Evolutionary conservation across 192 early-diverging fungal genomes (phyloP).

Genomic region (Coemansia sp.): DNA sequence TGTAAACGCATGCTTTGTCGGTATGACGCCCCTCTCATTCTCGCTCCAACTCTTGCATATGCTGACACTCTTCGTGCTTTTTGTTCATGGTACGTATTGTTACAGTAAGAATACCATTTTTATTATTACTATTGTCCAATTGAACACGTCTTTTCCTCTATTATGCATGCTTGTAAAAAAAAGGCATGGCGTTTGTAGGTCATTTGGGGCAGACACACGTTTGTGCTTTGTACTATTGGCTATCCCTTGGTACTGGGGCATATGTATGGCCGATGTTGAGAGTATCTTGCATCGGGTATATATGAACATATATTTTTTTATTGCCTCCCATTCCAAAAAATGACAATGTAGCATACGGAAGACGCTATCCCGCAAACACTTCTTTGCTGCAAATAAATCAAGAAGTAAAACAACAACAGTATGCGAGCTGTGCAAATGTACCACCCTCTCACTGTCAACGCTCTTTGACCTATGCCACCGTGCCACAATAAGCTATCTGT

Average conservation of each 20-base stretch:
- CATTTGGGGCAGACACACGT: not conserved
- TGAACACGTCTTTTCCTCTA: not conserved
- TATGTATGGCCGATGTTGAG: conserved; percentile 1
- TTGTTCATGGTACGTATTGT: conserved; percentile 8
- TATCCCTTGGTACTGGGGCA: not conserved
- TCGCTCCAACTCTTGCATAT: conserved; percentile 13
- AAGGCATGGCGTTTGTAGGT: not conserved
- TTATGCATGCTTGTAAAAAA: not conserved
- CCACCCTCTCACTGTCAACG: not conserved
- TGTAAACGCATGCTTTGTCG: conserved; percentile 11
- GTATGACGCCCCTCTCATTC: conserved; percentile 13
- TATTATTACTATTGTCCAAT: not conserved
- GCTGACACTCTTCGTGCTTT: conserved; percentile 1
- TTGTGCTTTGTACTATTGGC: not conserved
- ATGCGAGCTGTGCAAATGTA: not conserved
- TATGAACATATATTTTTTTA: not conserved
- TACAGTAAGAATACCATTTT: not conserved
- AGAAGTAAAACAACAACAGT: not conserved
- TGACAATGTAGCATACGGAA: not conserved
- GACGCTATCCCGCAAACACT: not conserved
- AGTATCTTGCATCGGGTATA: conserved; percentile 5
- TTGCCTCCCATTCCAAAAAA: not conserved
- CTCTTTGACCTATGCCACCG: not conserved
- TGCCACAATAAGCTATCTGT: not conserved
- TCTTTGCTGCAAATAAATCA: not conserved